Conservation (phyloP, 208 protist species). For the Trypanosoma brucei region DNA sequence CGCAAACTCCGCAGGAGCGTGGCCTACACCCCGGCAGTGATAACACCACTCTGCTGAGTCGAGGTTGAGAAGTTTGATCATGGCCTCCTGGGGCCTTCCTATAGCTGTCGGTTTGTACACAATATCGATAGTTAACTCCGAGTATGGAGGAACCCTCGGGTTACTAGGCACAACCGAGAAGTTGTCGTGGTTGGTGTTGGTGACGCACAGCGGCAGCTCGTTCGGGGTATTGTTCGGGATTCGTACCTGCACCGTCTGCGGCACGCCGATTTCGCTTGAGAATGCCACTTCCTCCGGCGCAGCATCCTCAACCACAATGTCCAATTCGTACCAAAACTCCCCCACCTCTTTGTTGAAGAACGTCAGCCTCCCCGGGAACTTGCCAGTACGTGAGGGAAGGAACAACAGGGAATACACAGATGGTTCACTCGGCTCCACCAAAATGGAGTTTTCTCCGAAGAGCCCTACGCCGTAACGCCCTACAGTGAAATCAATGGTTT, state of each 20-base stretch:
- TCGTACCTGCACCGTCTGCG: conserved; percentile 40
- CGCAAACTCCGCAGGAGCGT: conserved; percentile 40
- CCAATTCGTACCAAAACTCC: conserved; percentile 94
- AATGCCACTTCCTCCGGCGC: conserved; percentile 69
- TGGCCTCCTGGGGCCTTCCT: conserved; percentile 37
- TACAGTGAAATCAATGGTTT: conserved; percentile 72
- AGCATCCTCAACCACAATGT: conserved; percentile 68
- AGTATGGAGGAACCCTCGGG: conserved; percentile 48
- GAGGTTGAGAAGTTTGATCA: conserved; percentile 56
- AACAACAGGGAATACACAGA: conserved; percentile 81
- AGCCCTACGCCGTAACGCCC: conserved; percentile 69
- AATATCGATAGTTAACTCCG: conserved; percentile 52
- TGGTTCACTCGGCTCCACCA: conserved; percentile 38
- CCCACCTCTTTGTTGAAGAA: conserved; percentile 87
- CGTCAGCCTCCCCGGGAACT: conserved; percentile 61
- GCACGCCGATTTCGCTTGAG: conserved; percentile 63
- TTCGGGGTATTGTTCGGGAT: conserved; percentile 74
- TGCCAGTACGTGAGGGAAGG: conserved; percentile 73
- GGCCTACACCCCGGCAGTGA: conserved; percentile 59
- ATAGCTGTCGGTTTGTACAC: conserved; percentile 79
- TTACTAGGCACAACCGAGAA: conserved; percentile 45
- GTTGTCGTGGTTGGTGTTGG: conserved; percentile 57
- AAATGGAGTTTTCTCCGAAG: conserved; percentile 66
- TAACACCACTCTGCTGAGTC: conserved; percentile 83
- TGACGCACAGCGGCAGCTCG: conserved; percentile 48